A percentile compares a stretch with the other conserved stretches of the same genome.
These are phyloP conservation scores for Tolypocladium album DNA, from an alignment of 2,329 filamentous ascomycete species.

Conservation along the genomic window DNA sequence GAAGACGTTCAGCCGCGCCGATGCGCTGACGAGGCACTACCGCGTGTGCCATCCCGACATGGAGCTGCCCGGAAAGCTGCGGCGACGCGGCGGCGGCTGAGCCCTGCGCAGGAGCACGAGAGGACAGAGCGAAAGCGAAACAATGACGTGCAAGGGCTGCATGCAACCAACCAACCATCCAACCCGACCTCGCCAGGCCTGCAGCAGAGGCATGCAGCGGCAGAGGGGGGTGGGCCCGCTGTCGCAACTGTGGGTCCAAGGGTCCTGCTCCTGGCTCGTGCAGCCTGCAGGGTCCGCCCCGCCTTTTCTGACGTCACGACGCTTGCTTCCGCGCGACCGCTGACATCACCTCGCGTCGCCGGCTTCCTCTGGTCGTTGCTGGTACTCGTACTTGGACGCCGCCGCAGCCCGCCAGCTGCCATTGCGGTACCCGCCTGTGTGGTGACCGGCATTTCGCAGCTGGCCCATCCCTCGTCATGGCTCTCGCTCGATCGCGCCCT, in stretches of 20 bases:
- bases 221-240: background rate
- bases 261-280: conserved; percentile 7
- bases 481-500: background rate
- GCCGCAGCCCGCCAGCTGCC: background rate
- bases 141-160: background rate
- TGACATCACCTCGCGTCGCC: conserved; percentile 13
- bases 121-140: background rate
- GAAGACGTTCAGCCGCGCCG: conserved; percentile 92
- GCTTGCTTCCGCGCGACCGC: conserved; percentile 4
- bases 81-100: conserved; percentile 17
- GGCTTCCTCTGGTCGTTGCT: background rate
- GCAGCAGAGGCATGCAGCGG: background rate
- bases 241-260: conserved; percentile 12
- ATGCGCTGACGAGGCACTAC: conserved; percentile 90
- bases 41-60: conserved; percentile 87
- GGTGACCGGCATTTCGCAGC: background rate
- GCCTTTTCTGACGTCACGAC: conserved; percentile 16
- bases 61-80: conserved; percentile 60
- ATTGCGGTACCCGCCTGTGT: background rate
- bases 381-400: background rate
- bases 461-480: background rate
- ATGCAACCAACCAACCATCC: background rate
- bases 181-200: background rate
- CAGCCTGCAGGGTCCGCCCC: conserved; percentile 14
- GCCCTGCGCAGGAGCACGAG: background rate